Evolutionary conservation across 2,329 filamentous ascomycete species (phyloP), one percentile per base, ranked within the genome.

Genomic region (Hypoxylon sp.): DNA sequence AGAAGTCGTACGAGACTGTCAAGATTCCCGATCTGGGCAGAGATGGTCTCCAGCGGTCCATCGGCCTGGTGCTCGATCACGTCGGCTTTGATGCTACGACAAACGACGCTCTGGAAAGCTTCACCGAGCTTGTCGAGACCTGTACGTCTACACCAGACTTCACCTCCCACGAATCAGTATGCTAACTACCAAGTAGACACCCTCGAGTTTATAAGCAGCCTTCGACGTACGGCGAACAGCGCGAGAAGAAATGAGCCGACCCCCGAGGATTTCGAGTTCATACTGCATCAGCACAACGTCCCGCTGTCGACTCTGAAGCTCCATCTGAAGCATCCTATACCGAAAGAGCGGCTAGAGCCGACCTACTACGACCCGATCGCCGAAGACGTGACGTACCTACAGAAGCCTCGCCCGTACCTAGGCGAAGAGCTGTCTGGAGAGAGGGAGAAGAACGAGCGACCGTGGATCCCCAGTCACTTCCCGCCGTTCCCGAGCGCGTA

Each of bases 401-500:
- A 69, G 24, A 67, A 73, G 51, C 72, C 76, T 10, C 72, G 80
- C 11, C 80, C 78, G 0, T 75, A 81, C 7, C 75, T 83, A 13
- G 81, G 82, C 20, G 72, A 77, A 3, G 84, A 87, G 51, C 75
- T 88, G 2, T 86, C 84, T 55, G 86, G 86, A 31, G 78, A 79
- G 54, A 66, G 75, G 1, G 85, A 88, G 62, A 87, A 86, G 66
- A 77, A 81, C 7, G 71, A 76, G 10, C 83, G 82, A 65, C 53
- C 71, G 20, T 87, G 85, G 70, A 86, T 88, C 9, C 86, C 86
- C 0, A 72, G 74, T 29, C 78, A 79, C 0, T 86, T 88, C 48
- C 86, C 86, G 0, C 77, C 81, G 8, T 88, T 88, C 57, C 86
- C 86, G 0, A 87, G 84, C 69, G 83, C 82, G 41, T 85, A 88